phyloP scores from a whole-genome alignment of 192 early-diverging fungal genomes.

The Coemansia erecta region DNA sequence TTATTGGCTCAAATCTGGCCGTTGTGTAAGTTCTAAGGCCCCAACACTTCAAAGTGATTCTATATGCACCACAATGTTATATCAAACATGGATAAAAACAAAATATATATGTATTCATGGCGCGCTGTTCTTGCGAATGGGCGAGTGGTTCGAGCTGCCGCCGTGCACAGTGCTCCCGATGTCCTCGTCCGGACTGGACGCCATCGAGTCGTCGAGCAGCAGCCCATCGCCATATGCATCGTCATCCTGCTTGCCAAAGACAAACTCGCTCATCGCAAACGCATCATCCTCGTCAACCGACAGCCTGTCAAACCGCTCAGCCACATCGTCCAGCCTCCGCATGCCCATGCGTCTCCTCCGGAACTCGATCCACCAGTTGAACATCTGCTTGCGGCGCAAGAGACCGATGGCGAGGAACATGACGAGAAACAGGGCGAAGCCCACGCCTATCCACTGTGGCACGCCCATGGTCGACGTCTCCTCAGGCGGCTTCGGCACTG shows the following conservation, averaged over 20 bases:
- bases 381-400: constrained; percentile 19
- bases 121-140: not conserved
- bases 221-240: constrained; percentile 23
- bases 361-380: constrained; percentile 29
- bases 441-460: constrained; percentile 25
- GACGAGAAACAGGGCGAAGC: constrained; percentile 7
- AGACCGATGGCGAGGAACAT: constrained; percentile 17
- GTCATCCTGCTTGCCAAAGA: constrained; percentile 11
- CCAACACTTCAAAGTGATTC: too few species aligned
- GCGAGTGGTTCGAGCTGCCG: constrained; percentile 6
- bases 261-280: constrained; percentile 45
- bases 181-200: constrained; percentile 47
- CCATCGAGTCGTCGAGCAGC: constrained; percentile 37
- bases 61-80: too few species aligned
- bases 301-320: constrained; percentile 3
- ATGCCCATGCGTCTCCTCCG: constrained; percentile 2
- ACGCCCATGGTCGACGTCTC: not conserved
- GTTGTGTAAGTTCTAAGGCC: too few species aligned
- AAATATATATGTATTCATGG: too few species aligned
- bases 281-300: constrained; percentile 21
- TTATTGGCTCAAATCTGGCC: too few species aligned
- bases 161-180: constrained; percentile 5
- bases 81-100: too few species aligned
- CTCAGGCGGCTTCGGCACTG: not conserved
- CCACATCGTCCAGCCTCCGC: constrained; percentile 13